A percentile compares a stretch with the other conserved stretches of the same genome.
Conservation (phyloP, 73 alveolate genomes). For the Paramecium sonneborni region DNA sequence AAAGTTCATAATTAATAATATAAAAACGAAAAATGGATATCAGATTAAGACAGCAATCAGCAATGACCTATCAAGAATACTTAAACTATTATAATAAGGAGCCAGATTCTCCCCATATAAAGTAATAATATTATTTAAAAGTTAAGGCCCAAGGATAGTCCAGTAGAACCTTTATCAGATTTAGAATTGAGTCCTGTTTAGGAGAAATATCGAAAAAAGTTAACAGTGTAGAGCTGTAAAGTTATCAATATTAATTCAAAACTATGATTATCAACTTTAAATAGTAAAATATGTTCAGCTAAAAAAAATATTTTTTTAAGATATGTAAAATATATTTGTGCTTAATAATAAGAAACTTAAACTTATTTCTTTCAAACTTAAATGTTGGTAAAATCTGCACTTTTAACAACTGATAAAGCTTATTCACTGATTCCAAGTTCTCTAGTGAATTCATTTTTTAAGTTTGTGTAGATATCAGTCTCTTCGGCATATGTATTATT, state of each 20-base stretch:
- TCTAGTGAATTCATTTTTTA: not conserved
- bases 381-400: not conserved
- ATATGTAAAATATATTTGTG: not conserved
- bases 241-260: not conserved
- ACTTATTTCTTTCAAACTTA: not conserved
- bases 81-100: not conserved
- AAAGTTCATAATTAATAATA: not conserved
- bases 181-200: not conserved
- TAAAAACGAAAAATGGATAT: not conserved
- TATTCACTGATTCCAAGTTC: constrained; percentile 6
- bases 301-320: not conserved
- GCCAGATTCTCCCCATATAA: not conserved
- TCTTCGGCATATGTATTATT: constrained; percentile 9
- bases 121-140: not conserved
- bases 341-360: not conserved
- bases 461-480: not conserved
- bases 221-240: not conserved
- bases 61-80: constrained; percentile 3
- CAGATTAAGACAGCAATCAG: not conserved
- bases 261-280: not conserved
- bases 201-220: not conserved
- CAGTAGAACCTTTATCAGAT: constrained; percentile 12
- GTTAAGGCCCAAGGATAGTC: not conserved
- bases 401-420: not conserved
- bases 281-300: not conserved